Base-by-base conservation (phyloP, 345 rosid species). In the Jatropha curcas region DNA sequence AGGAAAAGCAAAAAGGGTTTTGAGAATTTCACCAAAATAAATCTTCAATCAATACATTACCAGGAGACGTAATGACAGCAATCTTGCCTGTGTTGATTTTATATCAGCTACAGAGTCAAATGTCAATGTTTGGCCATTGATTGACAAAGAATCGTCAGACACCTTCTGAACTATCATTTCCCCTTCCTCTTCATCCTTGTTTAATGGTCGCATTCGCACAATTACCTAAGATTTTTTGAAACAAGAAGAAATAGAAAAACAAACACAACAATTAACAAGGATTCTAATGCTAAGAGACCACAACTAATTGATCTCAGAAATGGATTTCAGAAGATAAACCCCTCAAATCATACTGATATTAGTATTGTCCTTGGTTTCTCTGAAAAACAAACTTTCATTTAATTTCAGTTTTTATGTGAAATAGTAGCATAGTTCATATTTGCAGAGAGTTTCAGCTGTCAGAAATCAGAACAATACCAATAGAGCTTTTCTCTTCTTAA, bases 51-150 rank as follows among this genome's bases (percentile, higher is more conserved):
- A 70, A 30, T 63, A 64, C 74, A 25, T 39, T 7, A 20, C 31
- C 28, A 34, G 43, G 30, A 27, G 37, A 53, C 20, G 52, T 33
- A 59, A 55, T 19, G 55, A 62, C 7, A 56, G 57, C 52, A 46
- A 48, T 48, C 73, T 22, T 84, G 74, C 98, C 88, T 96, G 98
- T 4, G 97, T 88, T 64, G 97, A 82, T 51, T 87, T 89, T 43
- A 84, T 73, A 70, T 90, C 92, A 55, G 95, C 95, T 34, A 96
- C 88, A 20, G 96, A 89, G 74, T 96, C 99, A 72, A 93, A 91
- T 4, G 93, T 89, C 87, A 93, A 88, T 30, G 88, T 83, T 30
- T 96, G 98, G 10, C 93, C 97, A 70, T 84, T 91, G 20, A 96
- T 84, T 53, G 82, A 72, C 82, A 96, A 71, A 22, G 98, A 84